phyloP scores from a whole-genome alignment of 148 eudicot species.

The Rhododendron williamsianum region DNA sequence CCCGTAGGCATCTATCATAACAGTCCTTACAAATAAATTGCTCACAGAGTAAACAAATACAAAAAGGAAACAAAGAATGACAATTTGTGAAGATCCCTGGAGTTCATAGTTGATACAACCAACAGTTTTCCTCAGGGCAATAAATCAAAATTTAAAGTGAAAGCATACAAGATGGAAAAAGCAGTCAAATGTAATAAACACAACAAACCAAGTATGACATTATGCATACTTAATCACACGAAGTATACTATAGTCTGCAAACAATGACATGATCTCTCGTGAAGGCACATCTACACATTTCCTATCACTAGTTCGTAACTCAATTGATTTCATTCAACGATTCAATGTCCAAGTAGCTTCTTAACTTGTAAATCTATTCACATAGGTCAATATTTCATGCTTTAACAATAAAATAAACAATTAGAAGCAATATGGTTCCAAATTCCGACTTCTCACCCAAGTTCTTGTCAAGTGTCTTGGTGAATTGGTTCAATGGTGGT shows the following conservation, averaged over 20 bases:
- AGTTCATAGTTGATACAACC: background rate
- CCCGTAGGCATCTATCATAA: background rate
- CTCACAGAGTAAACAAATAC: background rate
- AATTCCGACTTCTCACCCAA: conserved; percentile 22
- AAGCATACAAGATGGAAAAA: background rate
- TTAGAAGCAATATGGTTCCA: background rate
- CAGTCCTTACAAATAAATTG: background rate
- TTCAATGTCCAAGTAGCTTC: background rate
- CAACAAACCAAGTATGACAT: background rate
- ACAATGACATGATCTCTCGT: background rate
- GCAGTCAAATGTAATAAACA: background rate
- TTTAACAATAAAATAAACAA: background rate
- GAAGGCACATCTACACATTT: background rate
- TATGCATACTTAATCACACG: background rate
- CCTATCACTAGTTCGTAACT: background rate
- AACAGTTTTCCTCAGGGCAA: background rate
- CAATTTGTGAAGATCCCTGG: background rate
- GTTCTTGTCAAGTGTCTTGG: conserved; percentile 51
- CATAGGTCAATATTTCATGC: background rate
- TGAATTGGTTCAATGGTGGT: conserved; percentile 45
- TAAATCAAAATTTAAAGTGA: background rate
- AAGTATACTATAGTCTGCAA: background rate
- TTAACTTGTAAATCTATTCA: background rate
- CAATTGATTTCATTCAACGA: background rate
- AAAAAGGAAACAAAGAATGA: background rate